Percentiles rank a stretch among this genome's conserved stretches.
Evolutionary conservation across 2,329 filamentous ascomycete genomes (phyloP).

Genomic region (Penicillium expansum): DNA sequence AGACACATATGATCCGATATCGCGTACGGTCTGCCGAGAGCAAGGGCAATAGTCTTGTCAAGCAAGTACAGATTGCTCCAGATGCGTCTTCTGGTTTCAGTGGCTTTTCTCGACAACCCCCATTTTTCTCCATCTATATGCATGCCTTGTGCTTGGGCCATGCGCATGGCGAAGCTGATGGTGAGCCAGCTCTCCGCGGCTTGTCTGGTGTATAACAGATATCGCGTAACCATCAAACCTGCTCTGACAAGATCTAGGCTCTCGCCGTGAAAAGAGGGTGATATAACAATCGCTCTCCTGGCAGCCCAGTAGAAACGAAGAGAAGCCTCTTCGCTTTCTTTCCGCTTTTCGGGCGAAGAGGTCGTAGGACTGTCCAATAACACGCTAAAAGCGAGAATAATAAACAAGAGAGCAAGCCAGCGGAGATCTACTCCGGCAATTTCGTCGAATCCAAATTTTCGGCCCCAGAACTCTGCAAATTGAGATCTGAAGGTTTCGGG

Average conservation of each 20-base stretch:
- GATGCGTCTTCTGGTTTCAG: constrained; percentile 39
- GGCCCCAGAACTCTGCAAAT: constrained; percentile 41
- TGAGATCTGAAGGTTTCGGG: constrained; percentile 34
- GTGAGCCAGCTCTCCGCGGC: constrained; percentile 45
- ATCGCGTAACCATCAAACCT: constrained; percentile 40
- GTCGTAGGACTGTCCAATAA: constrained; percentile 37
- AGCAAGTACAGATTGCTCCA: constrained; percentile 44
- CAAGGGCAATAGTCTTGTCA: constrained; percentile 42
- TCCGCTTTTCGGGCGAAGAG: constrained; percentile 34
- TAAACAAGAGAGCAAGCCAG: constrained; percentile 45
- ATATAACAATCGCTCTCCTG: constrained; percentile 41
- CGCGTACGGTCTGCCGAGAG: constrained; percentile 42
- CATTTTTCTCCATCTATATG: constrained; percentile 45
- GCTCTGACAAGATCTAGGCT: constrained; percentile 43
- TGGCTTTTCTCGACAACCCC: constrained; percentile 37
- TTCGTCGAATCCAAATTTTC: constrained; percentile 43
- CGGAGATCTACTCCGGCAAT: constrained; percentile 41
- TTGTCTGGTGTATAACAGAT: constrained; percentile 41
- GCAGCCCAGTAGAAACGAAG: constrained; percentile 45
- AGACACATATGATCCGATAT: constrained; percentile 43
- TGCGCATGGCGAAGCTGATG: constrained; percentile 44
- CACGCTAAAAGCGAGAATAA: constrained; percentile 42
- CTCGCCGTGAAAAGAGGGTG: constrained; percentile 44
- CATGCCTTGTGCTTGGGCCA: constrained; percentile 46
- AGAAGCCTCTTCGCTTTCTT: constrained; percentile 40